Evolutionary conservation across 768 basidiomycete species (phyloP).

Genomic region (Pisolithus orientalis): DNA sequence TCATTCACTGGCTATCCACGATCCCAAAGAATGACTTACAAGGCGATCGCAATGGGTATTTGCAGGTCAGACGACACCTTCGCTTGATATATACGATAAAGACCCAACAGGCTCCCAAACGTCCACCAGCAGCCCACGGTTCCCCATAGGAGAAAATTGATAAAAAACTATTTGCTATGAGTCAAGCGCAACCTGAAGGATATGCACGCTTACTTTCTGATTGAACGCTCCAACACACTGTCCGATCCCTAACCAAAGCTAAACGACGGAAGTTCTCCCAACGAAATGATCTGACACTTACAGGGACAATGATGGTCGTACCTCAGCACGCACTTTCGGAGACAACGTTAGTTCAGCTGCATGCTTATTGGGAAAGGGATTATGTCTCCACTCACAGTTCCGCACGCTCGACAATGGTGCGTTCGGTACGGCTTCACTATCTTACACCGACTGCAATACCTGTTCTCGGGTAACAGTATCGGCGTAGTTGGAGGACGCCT

Average conservation of each 20-base stretch:
- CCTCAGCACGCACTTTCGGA: conserved; percentile 65
- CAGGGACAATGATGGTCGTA: conserved; percentile 92
- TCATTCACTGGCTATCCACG: conserved; percentile 5
- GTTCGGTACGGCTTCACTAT: conserved; percentile 69
- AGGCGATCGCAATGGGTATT: conserved; percentile 61
- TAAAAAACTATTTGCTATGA: conserved; percentile 55
- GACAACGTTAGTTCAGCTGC: neutral
- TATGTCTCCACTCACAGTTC: conserved; percentile 48
- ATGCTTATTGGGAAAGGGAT: neutral
- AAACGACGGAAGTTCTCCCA: neutral
- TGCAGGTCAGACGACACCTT: conserved; percentile 50
- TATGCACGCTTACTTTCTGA: conserved; percentile 55
- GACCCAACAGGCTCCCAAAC: conserved; percentile 52
- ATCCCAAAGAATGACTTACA: conserved; percentile 44
- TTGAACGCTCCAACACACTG: conserved; percentile 92
- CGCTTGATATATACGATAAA: conserved; percentile 33
- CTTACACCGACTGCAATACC: conserved; percentile 60
- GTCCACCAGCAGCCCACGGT: conserved; percentile 56
- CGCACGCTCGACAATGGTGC: conserved; percentile 80
- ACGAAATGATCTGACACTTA: conserved; percentile 29
- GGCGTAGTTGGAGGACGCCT: conserved; percentile 36
- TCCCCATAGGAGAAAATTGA: conserved; percentile 71
- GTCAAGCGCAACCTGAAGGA: neutral
- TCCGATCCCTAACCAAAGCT: conserved; percentile 62
- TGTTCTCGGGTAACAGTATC: conserved; percentile 52